These are phyloP conservation scores for Pyrrhoderma noxium DNA, from an alignment of 1,284 basidiomycete species.

Conservation along the genomic window DNA sequence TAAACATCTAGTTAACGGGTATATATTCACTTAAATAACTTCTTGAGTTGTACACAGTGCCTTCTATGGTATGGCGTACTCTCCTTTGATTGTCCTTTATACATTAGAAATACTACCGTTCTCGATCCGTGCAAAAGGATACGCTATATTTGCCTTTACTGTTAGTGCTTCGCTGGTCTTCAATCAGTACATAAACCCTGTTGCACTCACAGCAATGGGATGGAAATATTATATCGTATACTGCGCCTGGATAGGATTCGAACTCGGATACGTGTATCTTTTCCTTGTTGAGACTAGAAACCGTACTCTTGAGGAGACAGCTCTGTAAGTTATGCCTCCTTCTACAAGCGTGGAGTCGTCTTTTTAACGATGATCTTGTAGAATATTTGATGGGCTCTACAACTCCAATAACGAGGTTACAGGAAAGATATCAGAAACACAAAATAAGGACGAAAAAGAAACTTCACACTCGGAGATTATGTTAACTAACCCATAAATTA, in stretches of 20 bases:
- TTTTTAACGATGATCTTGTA: constrained; percentile 1
- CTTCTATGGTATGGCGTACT: constrained; percentile 24
- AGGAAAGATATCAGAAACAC: too few relatives aligned
- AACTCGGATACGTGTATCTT: constrained; percentile 29
- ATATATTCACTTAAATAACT: neutral
- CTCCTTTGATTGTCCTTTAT: constrained; percentile 27
- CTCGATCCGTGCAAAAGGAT: constrained; percentile 29
- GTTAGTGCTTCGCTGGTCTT: constrained; percentile 28
- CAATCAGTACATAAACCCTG: constrained; percentile 35
- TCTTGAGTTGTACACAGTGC: constrained; percentile 23
- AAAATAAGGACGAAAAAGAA: too few relatives aligned
- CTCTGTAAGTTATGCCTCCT: constrained; percentile 9
- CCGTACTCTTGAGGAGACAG: constrained; percentile 19
- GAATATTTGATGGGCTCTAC: constrained; percentile 19
- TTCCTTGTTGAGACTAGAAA: constrained; percentile 24
- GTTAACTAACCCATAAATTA: too few relatives aligned
- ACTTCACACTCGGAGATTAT: too few relatives aligned
- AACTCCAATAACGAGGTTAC: constrained; percentile 3
- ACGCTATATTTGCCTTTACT: constrained; percentile 22
- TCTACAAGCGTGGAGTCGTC: neutral
- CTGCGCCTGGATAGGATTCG: constrained; percentile 27
- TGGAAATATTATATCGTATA: constrained; percentile 31
- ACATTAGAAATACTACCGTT: constrained; percentile 33
- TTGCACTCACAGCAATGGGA: constrained; percentile 24
- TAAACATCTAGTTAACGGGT: constrained; percentile 4